phyloP scores from a whole-genome alignment of 805 yeast species.

The Metschnikowia reukaufii region DNA sequence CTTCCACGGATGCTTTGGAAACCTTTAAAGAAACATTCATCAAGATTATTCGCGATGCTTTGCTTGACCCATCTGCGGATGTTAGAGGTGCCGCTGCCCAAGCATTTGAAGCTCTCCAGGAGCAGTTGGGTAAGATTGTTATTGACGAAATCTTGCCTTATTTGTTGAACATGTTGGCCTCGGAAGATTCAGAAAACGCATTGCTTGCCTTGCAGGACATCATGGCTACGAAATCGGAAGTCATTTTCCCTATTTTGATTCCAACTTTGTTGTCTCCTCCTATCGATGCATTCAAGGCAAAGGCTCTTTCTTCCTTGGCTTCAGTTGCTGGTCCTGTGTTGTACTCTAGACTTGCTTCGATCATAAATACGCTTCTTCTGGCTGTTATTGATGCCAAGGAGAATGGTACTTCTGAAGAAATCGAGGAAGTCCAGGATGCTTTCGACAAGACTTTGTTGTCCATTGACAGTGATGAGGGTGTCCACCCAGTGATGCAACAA shows the following conservation, averaged over 20 bases:
- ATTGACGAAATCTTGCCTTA: conserved; percentile 88
- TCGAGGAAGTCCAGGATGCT: conserved; percentile 48
- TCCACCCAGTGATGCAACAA: conserved; percentile 82
- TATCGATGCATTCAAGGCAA: conserved; percentile 79
- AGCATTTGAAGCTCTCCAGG: conserved; percentile 87
- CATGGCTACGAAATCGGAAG: conserved; percentile 85
- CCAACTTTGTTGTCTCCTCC: conserved; percentile 85
- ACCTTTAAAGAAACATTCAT: conserved; percentile 71
- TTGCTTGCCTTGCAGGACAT: conserved; percentile 86
- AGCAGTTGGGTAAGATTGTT: conserved; percentile 76
- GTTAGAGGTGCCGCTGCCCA: conserved; percentile 91
- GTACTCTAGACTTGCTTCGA: conserved; percentile 66
- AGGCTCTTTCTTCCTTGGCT: conserved; percentile 81
- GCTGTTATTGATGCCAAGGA: conserved; percentile 45
- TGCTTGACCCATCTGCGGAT: conserved; percentile 66
- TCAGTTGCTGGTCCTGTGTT: conserved; percentile 86
- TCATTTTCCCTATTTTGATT: conserved; percentile 88
- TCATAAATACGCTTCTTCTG: conserved; percentile 71
- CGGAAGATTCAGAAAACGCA: conserved; percentile 66
- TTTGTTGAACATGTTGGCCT: conserved; percentile 66
- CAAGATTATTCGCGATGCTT: conserved; percentile 70
- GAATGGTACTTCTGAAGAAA: conserved; percentile 37
- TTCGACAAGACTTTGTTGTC: conserved; percentile 72
- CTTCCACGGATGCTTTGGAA: conserved; percentile 57
- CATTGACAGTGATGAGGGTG: conserved; percentile 73